Conservation (phyloP, 2,329 filamentous ascomycete genomes). For the Colletotrichum orbiculare region DNA sequence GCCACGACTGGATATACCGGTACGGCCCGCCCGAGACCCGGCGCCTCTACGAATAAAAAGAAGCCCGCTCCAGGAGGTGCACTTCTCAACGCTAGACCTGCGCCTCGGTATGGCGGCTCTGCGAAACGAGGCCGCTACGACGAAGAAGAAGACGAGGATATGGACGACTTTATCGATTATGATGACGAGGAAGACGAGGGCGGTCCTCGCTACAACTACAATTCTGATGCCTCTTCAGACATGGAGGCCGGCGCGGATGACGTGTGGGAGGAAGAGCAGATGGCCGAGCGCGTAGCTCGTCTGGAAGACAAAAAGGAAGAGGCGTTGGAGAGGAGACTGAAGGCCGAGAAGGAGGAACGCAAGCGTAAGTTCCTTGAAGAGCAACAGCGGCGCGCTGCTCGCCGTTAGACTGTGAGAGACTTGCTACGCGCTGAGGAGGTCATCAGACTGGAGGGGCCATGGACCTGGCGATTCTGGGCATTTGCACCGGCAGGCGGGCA, state of each 20-base stretch:
- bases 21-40: conserved; percentile 69
- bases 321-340: conserved; percentile 69
- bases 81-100: conserved; percentile 46
- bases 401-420: conserved; percentile 19
- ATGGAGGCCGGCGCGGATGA: conserved; percentile 84
- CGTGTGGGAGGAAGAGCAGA: conserved; percentile 76
- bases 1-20: conserved; percentile 75
- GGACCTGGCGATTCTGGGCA: conserved; percentile 16
- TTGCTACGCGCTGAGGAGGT: not conserved
- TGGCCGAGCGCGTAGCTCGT: conserved; percentile 70
- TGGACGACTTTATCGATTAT: conserved; percentile 72
- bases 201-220: conserved; percentile 63
- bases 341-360: conserved; percentile 70
- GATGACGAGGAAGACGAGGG: conserved; percentile 59
- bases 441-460: conserved; percentile 2
- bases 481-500: conserved; percentile 30
- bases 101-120: conserved; percentile 40
- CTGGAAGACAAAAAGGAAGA: conserved; percentile 76
- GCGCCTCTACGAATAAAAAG: conserved; percentile 47
- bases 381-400: conserved; percentile 30
- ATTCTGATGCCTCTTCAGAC: conserved; percentile 75
- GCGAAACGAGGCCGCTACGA: conserved; percentile 55
- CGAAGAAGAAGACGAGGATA: conserved; percentile 71
- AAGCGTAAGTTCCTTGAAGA: conserved; percentile 53
- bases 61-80: conserved; percentile 52